A percentile compares a stretch with the other conserved stretches of the same genome.
phyloP scores from a whole-genome alignment of 148 eudicot species.

The Cornus suecica region DNA sequence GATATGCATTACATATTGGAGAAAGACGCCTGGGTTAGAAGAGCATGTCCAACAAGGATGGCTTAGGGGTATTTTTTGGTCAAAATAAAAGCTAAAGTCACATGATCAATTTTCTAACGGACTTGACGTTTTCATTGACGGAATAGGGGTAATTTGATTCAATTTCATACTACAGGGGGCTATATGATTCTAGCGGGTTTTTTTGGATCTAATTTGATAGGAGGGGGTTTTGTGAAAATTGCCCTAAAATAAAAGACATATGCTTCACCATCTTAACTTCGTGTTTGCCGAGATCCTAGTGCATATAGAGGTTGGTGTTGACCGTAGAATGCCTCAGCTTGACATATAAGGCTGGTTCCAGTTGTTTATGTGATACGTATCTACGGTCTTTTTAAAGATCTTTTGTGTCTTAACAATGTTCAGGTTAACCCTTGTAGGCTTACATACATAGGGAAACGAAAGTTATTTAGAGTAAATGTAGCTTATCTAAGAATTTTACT shows the following conservation, averaged over 20 bases:
- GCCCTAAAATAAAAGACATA: background rate
- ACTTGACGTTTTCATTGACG: too few species aligned
- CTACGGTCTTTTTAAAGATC: background rate
- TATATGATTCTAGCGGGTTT: too few species aligned
- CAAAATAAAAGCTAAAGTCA: too few species aligned
- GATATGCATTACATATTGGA: too few species aligned
- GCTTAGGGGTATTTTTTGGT: too few species aligned
- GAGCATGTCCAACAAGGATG: too few species aligned
- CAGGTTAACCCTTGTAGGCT: background rate
- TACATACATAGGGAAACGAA: background rate
- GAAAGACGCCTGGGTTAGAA: too few species aligned
- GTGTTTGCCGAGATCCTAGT: background rate
- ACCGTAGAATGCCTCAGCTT: background rate
- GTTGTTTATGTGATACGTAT: background rate
- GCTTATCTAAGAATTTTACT: conserved; percentile 9
- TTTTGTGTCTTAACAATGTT: background rate
- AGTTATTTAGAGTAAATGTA: background rate
- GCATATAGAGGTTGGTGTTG: background rate
- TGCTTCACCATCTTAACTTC: background rate
- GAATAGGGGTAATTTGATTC: too few species aligned
- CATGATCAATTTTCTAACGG: too few species aligned
- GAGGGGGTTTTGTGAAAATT: too few species aligned
- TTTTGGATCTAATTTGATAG: too few species aligned
- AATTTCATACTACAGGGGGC: too few species aligned
- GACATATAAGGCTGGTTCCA: background rate